These are phyloP conservation scores for Tolypocladium tropicale DNA, from an alignment of 2,329 filamentous ascomycete genomes.

Conservation along the genomic window DNA sequence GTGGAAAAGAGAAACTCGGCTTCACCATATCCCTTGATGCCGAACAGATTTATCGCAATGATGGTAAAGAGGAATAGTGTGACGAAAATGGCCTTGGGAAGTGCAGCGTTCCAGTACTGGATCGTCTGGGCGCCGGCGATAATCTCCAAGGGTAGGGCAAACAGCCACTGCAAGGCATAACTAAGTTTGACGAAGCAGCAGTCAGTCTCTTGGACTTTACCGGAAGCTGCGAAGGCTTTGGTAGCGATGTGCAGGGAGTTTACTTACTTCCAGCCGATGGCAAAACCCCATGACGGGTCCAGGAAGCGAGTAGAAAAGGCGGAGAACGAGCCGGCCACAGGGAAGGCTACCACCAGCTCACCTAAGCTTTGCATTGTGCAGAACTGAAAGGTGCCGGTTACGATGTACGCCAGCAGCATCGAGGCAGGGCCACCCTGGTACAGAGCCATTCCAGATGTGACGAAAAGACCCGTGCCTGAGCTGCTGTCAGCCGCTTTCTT, in stretches of 20 bases:
- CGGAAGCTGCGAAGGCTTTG: no score
- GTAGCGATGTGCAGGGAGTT: neutral
- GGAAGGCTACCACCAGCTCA: constrained; percentile 86
- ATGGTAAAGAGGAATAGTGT: constrained; percentile 71
- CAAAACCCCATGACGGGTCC: constrained; percentile 89
- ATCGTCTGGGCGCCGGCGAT: constrained; percentile 80
- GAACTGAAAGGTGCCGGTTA: constrained; percentile 82
- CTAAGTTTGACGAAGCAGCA: constrained; percentile 25
- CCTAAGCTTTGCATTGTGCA: constrained; percentile 87
- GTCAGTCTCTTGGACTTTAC: neutral
- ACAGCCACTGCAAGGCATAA: constrained; percentile 81
- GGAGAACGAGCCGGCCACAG: constrained; percentile 84
- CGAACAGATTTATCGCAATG: constrained; percentile 75
- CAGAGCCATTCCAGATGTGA: constrained; percentile 67
- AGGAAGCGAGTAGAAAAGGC: constrained; percentile 90
- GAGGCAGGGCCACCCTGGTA: constrained; percentile 69
- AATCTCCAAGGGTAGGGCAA: constrained; percentile 74
- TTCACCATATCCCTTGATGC: constrained; percentile 81
- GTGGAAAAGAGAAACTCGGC: constrained; percentile 82
- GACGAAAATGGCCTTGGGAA: constrained; percentile 68
- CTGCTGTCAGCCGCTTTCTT: neutral
- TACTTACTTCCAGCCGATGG: constrained; percentile 84
- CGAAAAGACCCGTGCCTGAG: constrained; percentile 71
- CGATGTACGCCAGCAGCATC: constrained; percentile 61
- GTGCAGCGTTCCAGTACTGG: constrained; percentile 59